A percentile compares a stretch with the other conserved stretches of the same genome.
Conservation (phyloP, 2,329 filamentous ascomycete genomes). For the Pseudogymnoascus sp. region DNA sequence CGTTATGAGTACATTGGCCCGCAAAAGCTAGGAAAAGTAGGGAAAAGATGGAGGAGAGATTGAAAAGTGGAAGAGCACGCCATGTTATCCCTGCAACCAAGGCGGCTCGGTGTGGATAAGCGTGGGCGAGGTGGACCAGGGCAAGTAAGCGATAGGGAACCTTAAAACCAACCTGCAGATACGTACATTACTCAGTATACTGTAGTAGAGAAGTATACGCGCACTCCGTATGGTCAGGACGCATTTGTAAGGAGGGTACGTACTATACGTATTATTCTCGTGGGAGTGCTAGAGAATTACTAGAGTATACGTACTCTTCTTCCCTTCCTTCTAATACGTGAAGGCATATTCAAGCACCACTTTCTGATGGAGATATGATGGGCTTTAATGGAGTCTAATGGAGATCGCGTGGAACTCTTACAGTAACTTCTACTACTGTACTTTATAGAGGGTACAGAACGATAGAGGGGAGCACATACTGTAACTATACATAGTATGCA, state of each 20-base stretch:
- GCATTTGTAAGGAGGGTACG: neutral
- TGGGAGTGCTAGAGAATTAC: neutral
- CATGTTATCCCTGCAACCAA: conserved; percentile 8
- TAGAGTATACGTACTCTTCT: neutral
- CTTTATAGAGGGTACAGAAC: too few species aligned
- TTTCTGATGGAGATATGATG: too few species aligned
- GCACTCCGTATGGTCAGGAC: neutral
- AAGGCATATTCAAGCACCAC: too few species aligned
- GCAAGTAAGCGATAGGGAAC: neutral
- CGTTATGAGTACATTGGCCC: conserved; percentile 3
- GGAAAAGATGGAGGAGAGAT: neutral
- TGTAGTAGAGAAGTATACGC: neutral
- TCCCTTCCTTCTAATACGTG: neutral
- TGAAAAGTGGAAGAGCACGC: conserved; percentile 3
- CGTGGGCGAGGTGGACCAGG: neutral
- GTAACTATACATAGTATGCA: neutral
- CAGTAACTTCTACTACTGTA: neutral
- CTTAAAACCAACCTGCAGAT: neutral
- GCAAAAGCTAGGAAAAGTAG: neutral
- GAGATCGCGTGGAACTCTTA: neutral
- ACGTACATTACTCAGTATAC: neutral
- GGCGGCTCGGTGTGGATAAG: conserved; percentile 9
- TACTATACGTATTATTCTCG: neutral
- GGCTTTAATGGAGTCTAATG: neutral
- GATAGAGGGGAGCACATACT: neutral